Evolutionary conservation across 140 eudicot genomes (phyloP), one percentile per base, ranked within the genome.

Genomic region (Ambrosia hybrid): DNA sequence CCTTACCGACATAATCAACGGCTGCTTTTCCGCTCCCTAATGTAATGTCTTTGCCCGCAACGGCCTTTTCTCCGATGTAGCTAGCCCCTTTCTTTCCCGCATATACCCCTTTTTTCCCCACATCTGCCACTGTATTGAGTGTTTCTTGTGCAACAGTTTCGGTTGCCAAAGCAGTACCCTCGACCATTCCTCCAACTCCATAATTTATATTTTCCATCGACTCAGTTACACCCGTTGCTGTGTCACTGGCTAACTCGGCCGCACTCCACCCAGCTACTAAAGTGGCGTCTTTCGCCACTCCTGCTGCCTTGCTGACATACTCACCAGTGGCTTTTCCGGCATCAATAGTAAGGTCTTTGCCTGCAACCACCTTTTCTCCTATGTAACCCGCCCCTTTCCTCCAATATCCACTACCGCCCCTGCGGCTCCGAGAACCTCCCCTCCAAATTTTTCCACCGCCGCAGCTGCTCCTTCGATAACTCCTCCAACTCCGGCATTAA

Each of bases 1-100:
- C 85, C 46, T 80, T 71, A 5, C 85, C 90, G 0, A 62, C 84
- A 26, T 79, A 85, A 16, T 86, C 88, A 0, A 78, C 87, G 4
- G 83, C 77, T 0, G 79, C 74, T 69, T 81, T 88, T n/a, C 86
- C 85, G 1, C 78, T 65, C 36, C 79, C 89, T 57, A 82, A 78
- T 0, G 86, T 67, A 11, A 53, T 66, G 45, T 87, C 87, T 39
- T 72, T 84, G 1, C 80, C 85, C 12, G 57, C 78, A 9, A 9
- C 73, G 1, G 84, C 89, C 56, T 81, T 80, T 30, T 82, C 79
- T 0, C 79, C 80, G 0, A 73, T 67, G 12, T 75, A 68, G 48
- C n/a, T 21, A 3, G 57, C 76, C 5, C 76, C 67, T 41, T 13
- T 57, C 60, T 57, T 71, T 2, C 67, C 57, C 30, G 26, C 26